Evolutionary conservation across 768 basidiomycete genomes (phyloP), one percentile per base, ranked within the genome.

Genomic region (Suillus luteus): DNA sequence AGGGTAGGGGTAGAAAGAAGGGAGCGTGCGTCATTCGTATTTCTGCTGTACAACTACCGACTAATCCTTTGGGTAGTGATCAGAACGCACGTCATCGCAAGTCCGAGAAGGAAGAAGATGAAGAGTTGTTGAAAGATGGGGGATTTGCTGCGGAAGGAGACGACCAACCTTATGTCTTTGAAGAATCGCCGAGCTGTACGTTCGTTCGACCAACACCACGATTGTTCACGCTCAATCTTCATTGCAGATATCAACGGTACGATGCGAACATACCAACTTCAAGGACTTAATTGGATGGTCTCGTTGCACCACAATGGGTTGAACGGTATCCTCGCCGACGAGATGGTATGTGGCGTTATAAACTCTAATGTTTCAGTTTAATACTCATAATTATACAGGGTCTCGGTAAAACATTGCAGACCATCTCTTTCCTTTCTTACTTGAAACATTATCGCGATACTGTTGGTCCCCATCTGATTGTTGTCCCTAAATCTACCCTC

Each of bases 81-180:
- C 85, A 88, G 57, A 87, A 75, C 57, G 84, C 90, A 33, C 90
- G 96, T 11, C 94, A 95, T 71, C 87, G 96, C 61, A 97, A 95
- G 75, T 95, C 93, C 0, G 97, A 99, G 76, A 97, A 97, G 77
- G 97, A 99, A 71, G 97, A 99, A 75, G 97, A 99, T 61, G 95
- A 96, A 66, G 96, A 99, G 77, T 71, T 99, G 71, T 76, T 99
- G 48, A 92, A 95, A 71, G 93, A 93, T 55, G 91, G 90, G 8
- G 92, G 93, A 68, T 81, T 88, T 43, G 91, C 86, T 19, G 86
- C 85, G 10, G 90, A 88, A 63, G 93, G 92, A 3, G 87, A 90
- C 67, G 95, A 97, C 69, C 91, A 95, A 65, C 92, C 96, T 0
- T 93, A 88, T 67, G 94, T 98, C 5, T 99, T 99, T 64, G 95